These are phyloP conservation scores for Cerioporus squamosus DNA, from an alignment of 1,284 basidiomycete species.

Conservation along the genomic window DNA sequence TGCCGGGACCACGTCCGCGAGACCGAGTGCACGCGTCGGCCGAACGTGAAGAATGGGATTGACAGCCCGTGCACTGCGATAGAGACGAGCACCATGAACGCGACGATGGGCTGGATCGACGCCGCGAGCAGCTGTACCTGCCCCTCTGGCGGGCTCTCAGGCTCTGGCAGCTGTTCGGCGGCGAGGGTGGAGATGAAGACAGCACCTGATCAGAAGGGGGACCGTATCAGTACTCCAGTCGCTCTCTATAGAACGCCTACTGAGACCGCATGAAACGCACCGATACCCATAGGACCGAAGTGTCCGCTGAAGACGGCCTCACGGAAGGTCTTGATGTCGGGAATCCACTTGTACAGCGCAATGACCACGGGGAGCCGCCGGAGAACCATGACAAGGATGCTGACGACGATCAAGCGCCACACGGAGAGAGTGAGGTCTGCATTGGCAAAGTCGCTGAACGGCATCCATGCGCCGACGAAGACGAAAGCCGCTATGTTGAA, in stretches of 20 bases:
- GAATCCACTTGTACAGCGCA: conserved; percentile 86
- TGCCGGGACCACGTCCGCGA: conserved; percentile 86
- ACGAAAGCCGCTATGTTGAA: conserved; percentile 93
- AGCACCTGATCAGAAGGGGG: conserved; percentile 53
- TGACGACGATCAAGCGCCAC: conserved; percentile 85
- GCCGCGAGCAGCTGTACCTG: conserved; percentile 72
- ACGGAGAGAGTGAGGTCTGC: conserved; percentile 70
- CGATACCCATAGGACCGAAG: conserved; percentile 93
- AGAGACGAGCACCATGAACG: conserved; percentile 90
- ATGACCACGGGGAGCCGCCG: conserved; percentile 86
- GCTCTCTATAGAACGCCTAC: background rate
- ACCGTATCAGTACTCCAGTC: conserved; percentile 14
- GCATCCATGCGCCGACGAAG: conserved; percentile 95
- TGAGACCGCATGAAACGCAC: conserved; percentile 39
- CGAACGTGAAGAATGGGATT: conserved; percentile 91
- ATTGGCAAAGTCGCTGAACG: conserved; percentile 79
- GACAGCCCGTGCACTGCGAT: conserved; percentile 89
- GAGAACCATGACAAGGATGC: conserved; percentile 78
- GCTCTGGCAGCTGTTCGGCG: conserved; percentile 65
- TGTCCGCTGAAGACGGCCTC: conserved; percentile 90
- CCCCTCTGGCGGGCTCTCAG: conserved; percentile 54
- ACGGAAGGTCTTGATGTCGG: conserved; percentile 89
- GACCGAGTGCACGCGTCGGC: conserved; percentile 86
- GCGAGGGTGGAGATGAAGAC: conserved; percentile 93
- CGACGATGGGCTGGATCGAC: conserved; percentile 87